phyloP scores from a whole-genome alignment of 768 basidiomycete genomes.

The Termitomyces heimii region DNA sequence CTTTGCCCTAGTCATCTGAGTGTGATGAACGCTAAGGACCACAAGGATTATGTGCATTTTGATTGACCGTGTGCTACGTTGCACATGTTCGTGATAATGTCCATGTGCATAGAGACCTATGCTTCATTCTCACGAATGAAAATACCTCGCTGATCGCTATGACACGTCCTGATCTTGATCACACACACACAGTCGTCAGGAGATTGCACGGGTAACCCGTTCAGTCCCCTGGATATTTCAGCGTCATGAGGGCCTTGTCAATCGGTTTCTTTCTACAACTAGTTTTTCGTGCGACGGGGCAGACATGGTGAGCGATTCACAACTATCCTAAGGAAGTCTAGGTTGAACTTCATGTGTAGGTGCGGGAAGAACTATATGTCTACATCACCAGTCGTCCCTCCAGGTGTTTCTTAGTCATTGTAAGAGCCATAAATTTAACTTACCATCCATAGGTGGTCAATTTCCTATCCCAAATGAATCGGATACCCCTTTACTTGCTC shows the following conservation, averaged over 20 bases:
- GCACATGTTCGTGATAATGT: neutral
- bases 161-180: neutral
- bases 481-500: constrained; percentile 40
- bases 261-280: neutral
- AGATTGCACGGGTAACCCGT: neutral
- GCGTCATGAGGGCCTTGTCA: neutral
- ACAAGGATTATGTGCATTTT: neutral
- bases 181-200: neutral
- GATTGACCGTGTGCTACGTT: neutral
- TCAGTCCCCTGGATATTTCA: neutral
- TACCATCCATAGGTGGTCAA: constrained; percentile 28
- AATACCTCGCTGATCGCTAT: neutral
- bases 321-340: neutral
- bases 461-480: constrained; percentile 35
- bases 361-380: constrained; percentile 54
- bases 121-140: constrained; percentile 8
- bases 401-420: constrained; percentile 25
- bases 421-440: neutral
- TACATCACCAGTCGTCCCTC: constrained; percentile 31
- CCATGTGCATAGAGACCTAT: neutral
- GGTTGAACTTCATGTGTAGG: constrained; percentile 30
- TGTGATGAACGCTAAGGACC: neutral
- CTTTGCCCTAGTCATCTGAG: neutral
- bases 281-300: constrained; percentile 2
- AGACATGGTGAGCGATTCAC: constrained; percentile 12